These are phyloP conservation scores for Apophysomyces sp. DNA, from an alignment of 371 early-diverging fungal genomes.

Conservation along the genomic window DNA sequence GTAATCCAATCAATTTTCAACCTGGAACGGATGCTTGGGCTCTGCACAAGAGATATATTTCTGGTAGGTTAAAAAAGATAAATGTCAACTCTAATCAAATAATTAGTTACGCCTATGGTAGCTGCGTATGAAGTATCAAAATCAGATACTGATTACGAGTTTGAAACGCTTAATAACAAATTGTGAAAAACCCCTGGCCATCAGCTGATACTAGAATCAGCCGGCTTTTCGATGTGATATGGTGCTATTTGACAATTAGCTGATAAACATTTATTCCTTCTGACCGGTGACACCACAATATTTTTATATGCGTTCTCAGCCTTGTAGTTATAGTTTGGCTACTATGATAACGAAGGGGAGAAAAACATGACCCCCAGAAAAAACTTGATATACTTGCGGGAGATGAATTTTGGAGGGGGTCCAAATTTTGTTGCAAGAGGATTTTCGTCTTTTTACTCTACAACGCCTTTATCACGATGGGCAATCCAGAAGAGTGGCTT, in stretches of 20 bases:
- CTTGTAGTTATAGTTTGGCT: not conserved
- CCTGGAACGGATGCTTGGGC: conserved; percentile 47
- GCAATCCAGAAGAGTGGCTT: conserved; percentile 66
- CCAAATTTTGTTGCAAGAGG: not conserved
- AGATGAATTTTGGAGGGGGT: not conserved
- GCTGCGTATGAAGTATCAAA: conserved; percentile 25
- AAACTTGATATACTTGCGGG: not conserved
- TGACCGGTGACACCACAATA: not conserved
- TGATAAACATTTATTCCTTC: not conserved
- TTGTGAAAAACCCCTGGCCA: not conserved
- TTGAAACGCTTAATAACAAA: conserved; percentile 18
- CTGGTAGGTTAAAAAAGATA: conserved; percentile 24
- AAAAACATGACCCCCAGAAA: not conserved
- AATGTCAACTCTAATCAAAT: not conserved
- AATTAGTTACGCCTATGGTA: conserved; percentile 36
- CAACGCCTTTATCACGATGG: conserved; percentile 36
- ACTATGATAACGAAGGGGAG: not conserved
- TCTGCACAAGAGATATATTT: conserved; percentile 31
- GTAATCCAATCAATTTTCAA: conserved; percentile 11
- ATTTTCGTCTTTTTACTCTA: not conserved
- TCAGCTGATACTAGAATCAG: not conserved
- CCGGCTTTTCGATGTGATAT: not conserved
- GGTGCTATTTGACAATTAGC: not conserved
- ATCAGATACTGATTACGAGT: conserved; percentile 16
- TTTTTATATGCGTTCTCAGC: not conserved